Evolutionary conservation across 257 asterid genomes (phyloP).

Genomic region (Solanum appendiculatum): DNA sequence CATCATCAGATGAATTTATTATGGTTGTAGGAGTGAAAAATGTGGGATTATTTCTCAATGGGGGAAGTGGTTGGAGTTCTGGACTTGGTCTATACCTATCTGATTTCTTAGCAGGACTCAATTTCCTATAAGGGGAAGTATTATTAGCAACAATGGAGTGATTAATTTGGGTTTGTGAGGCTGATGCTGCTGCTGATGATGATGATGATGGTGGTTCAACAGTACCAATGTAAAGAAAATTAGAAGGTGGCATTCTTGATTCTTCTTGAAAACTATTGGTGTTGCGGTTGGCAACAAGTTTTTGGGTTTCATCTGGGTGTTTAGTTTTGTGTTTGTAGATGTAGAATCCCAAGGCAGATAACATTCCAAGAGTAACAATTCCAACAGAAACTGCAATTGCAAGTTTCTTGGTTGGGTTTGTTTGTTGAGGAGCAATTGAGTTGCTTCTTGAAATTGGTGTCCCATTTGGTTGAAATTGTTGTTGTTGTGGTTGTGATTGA

Average conservation of each 20-base stretch:
- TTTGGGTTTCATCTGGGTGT: slow-evolving; percentile 41
- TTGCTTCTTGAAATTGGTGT: not conserved
- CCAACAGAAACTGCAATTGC: slow-evolving; percentile 53
- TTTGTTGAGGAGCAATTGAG: not conserved
- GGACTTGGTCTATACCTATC: slow-evolving; percentile 92
- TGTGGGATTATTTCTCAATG: slow-evolving; percentile 57
- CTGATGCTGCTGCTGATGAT: not conserved
- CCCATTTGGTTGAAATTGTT: not conserved
- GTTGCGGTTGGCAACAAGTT: slow-evolving; percentile 32
- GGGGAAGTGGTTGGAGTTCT: slow-evolving; percentile 96
- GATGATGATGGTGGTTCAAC: slow-evolving; percentile 72
- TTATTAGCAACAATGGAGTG: slow-evolving; percentile 22
- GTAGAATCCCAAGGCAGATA: slow-evolving; percentile 51
- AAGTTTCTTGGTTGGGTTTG: slow-evolving; percentile 37
- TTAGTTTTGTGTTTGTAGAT: slow-evolving; percentile 41
- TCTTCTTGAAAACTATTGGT: slow-evolving; percentile 12
- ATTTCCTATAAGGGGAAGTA: slow-evolving; percentile 60
- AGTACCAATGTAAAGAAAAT: slow-evolving; percentile 84
- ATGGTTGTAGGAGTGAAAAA: slow-evolving; percentile 31
- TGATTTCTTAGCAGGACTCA: slow-evolving; percentile 54
- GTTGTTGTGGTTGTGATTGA: slow-evolving; percentile 11
- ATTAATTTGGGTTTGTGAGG: not conserved
- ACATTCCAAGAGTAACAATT: slow-evolving; percentile 45
- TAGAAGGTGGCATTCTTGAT: slow-evolving; percentile 66
- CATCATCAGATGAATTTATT: slow-evolving; percentile 70